Percentiles rank a stretch among this genome's conserved stretches.
phyloP scores from a whole-genome alignment of 177 flowering plant species.

The Vitis hybrid region DNA sequence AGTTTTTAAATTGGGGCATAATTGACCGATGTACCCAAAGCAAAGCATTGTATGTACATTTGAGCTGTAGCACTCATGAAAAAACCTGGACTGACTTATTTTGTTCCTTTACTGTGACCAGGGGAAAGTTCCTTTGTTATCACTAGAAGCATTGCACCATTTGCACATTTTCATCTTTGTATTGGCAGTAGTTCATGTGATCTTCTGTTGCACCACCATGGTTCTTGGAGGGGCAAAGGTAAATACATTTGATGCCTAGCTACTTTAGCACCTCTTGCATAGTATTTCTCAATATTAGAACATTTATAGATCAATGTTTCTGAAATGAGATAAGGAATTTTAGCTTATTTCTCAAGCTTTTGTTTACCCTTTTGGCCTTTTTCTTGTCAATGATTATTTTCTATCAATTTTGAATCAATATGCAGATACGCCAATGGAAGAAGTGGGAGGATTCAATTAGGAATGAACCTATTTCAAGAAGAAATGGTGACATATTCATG shows the following conservation, averaged over 20 bases:
- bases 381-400: neutral
- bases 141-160: constrained; percentile 66
- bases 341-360: neutral
- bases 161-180: constrained; percentile 80
- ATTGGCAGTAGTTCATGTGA: constrained; percentile 65
- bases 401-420: neutral
- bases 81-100: no score
- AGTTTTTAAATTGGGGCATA: no score
- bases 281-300: no score
- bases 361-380: neutral
- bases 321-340: no score
- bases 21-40: no score
- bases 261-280: no score
- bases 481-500: neutral
- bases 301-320: no score
- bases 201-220: constrained; percentile 60
- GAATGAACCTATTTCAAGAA: constrained; percentile 1
- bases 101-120: constrained; percentile 16
- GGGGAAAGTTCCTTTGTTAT: constrained; percentile 65
- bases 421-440: constrained; percentile 69
- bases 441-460: constrained; percentile 61
- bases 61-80: no score
- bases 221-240: constrained; percentile 74
- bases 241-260: constrained; percentile 3
- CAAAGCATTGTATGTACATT: no score